These are phyloP conservation scores for Juglanconis juglandina DNA, from an alignment of 2,329 filamentous ascomycete species.

Conservation along the genomic window DNA sequence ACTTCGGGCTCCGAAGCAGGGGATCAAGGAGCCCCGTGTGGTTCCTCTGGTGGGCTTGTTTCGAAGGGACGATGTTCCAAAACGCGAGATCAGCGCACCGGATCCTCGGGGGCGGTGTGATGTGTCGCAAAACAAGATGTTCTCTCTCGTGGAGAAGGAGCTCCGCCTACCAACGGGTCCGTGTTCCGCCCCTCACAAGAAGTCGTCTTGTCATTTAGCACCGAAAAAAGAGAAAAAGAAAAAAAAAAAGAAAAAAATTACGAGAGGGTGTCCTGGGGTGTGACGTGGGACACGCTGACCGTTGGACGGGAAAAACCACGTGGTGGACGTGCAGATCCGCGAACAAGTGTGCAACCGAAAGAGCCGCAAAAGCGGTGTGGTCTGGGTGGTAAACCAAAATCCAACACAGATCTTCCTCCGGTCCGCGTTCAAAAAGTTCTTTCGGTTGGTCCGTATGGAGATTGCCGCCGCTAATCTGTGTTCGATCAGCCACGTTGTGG, in stretches of 20 bases:
- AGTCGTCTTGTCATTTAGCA: not conserved
- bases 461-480: not conserved
- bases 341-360: not conserved
- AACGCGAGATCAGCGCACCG: not conserved
- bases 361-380: slow-evolving; percentile 11
- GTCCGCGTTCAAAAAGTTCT: not conserved
- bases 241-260: not conserved
- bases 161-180: not conserved
- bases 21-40: not conserved
- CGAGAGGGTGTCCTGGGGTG: not conserved
- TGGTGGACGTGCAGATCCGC: slow-evolving; percentile 7
- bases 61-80: not conserved
- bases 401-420: not conserved
- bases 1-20: not conserved
- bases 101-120: not conserved
- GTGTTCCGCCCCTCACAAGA: not conserved
- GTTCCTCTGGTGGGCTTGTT: not conserved
- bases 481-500: not conserved
- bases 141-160: not conserved
- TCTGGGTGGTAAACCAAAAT: not conserved
- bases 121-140: not conserved
- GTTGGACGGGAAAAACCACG: slow-evolving; percentile 5
- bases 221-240: not conserved
- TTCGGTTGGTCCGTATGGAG: not conserved
- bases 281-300: slow-evolving; percentile 1